Percentiles rank a stretch among this genome's conserved stretches.
These are phyloP conservation scores for Aspergillus piperis DNA, from an alignment of 2,329 filamentous ascomycete genomes.

Conservation along the genomic window DNA sequence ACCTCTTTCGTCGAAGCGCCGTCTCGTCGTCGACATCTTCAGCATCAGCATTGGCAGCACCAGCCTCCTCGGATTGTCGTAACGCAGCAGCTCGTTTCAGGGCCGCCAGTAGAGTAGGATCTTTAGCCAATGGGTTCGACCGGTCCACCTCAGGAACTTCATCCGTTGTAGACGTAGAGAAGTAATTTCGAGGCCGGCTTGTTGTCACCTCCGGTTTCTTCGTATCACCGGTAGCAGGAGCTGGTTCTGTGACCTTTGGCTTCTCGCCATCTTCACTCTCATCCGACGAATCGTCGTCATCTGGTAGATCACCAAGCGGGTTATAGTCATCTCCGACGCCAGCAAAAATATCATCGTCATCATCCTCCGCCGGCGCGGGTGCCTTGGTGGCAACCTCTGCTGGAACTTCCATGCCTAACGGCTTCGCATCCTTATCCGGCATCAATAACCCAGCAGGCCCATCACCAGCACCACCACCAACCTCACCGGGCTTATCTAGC, in stretches of 20 bases:
- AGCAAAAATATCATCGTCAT: constrained; percentile 64
- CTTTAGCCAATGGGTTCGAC: constrained; percentile 56
- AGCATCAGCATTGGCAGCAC: constrained; percentile 43
- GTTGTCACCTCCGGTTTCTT: constrained; percentile 18
- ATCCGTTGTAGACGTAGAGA: constrained; percentile 45
- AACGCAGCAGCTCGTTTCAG: constrained; percentile 80
- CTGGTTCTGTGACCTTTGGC: constrained; percentile 9
- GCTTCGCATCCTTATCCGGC: constrained; percentile 49
- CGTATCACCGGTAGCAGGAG: constrained; percentile 5
- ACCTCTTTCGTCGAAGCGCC: constrained; percentile 69
- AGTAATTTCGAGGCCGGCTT: constrained; percentile 50
- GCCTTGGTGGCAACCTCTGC: constrained; percentile 42
- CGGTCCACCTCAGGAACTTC: constrained; percentile 52
- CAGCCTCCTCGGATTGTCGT: constrained; percentile 37
- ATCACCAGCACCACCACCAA: constrained; percentile 13
- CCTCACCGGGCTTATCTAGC: constrained; percentile 42
- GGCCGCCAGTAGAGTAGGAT: constrained; percentile 78
- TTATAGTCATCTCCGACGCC: constrained; percentile 63
- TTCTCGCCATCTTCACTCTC: constrained; percentile 35
- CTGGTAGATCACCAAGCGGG: constrained; percentile 56
- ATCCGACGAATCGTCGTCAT: constrained; percentile 49
- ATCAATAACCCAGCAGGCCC: constrained; percentile 35
- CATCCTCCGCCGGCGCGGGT: constrained; percentile 40
- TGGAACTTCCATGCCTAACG: constrained; percentile 55
- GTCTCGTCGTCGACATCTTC: constrained; percentile 58